Evolutionary conservation across 139 green algal species (phyloP).

Genomic region (Nannochloris sp.): DNA sequence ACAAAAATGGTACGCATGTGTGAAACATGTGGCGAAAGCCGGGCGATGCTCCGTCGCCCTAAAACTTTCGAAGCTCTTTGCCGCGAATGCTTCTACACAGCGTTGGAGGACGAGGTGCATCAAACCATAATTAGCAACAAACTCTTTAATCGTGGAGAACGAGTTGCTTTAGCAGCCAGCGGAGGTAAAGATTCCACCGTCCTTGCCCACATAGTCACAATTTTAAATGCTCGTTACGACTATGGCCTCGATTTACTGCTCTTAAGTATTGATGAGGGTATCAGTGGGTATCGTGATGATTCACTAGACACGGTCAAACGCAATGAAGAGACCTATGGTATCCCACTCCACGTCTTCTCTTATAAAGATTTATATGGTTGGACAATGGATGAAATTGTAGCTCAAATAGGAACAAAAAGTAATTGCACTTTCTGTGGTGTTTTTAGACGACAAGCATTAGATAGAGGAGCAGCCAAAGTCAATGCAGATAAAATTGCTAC

Average conservation of each 20-base stretch:
- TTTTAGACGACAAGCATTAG: slow-evolving; percentile 85
- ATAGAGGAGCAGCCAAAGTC: slow-evolving; percentile 70
- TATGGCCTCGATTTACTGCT: slow-evolving; percentile 95
- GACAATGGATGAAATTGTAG: slow-evolving; percentile 99
- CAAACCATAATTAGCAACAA: slow-evolving; percentile 67
- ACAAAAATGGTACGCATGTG: slow-evolving; percentile 33
- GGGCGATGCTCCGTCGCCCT: slow-evolving; percentile 52
- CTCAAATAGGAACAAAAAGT: slow-evolving; percentile 76
- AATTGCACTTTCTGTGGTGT: slow-evolving; percentile 99
- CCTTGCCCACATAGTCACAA: slow-evolving; percentile 87
- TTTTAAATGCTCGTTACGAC: slow-evolving; percentile 79
- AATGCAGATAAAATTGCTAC: slow-evolving; percentile 71
- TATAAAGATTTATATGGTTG: slow-evolving; percentile 97
- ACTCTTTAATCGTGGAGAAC: slow-evolving; percentile 81
- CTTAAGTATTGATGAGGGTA: slow-evolving; percentile 96
- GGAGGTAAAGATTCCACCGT: slow-evolving; percentile 96
- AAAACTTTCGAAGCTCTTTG: slow-evolving; percentile 82
- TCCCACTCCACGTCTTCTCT: slow-evolving; percentile 81
- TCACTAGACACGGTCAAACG: slow-evolving; percentile 90
- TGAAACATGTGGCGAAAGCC: slow-evolving; percentile 25
- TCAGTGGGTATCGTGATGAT: slow-evolving; percentile 92
- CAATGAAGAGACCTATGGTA: slow-evolving; percentile 75
- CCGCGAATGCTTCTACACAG: slow-evolving; percentile 81
- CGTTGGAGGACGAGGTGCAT: slow-evolving; percentile 89
- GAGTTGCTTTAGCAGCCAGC: slow-evolving; percentile 84